Conservation (phyloP, 192 early-diverging fungal genomes). For the Helicostylum pulchrum region DNA sequence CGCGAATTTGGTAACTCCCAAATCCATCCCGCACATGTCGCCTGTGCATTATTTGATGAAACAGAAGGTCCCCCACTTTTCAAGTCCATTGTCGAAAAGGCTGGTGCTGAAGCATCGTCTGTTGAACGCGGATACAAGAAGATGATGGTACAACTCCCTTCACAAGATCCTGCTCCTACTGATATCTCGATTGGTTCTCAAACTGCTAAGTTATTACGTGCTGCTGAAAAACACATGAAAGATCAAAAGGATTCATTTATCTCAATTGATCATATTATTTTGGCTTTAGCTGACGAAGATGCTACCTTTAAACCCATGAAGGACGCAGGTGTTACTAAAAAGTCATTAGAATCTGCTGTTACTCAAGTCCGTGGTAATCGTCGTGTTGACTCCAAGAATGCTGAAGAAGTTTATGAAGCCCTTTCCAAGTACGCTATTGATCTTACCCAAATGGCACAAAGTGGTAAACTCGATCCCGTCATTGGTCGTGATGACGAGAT, state of each 20-base stretch:
- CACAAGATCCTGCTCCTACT: slow-evolving; percentile 83
- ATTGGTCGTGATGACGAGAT: slow-evolving; percentile 98
- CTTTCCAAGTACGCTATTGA: slow-evolving; percentile 94
- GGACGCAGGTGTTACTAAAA: slow-evolving; percentile 65
- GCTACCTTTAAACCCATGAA: slow-evolving; percentile 58
- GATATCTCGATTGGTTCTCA: slow-evolving; percentile 64
- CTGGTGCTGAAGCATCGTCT: slow-evolving; percentile 73
- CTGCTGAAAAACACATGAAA: slow-evolving; percentile 81
- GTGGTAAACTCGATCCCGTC: slow-evolving; percentile 93
- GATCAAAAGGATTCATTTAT: slow-evolving; percentile 87
- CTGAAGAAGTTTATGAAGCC: slow-evolving; percentile 88
- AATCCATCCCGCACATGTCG: slow-evolving; percentile 80
- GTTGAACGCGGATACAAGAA: slow-evolving; percentile 82
- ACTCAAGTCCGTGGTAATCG: slow-evolving; percentile 74
- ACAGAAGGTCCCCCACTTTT: slow-evolving; percentile 76
- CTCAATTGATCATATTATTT: slow-evolving; percentile 85
- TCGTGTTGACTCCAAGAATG: slow-evolving; percentile 80
- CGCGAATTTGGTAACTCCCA: slow-evolving; percentile 73
- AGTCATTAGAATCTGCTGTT: slow-evolving; percentile 73
- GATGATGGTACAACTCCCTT: slow-evolving; percentile 70
- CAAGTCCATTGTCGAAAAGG: slow-evolving; percentile 74
- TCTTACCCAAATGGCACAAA: slow-evolving; percentile 74
- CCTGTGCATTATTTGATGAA: slow-evolving; percentile 76
- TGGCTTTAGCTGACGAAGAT: slow-evolving; percentile 73
- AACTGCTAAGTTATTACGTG: slow-evolving; percentile 59